Conservation (phyloP, 2,329 filamentous ascomycete genomes). For the Diaporthe aspalathi region DNA sequence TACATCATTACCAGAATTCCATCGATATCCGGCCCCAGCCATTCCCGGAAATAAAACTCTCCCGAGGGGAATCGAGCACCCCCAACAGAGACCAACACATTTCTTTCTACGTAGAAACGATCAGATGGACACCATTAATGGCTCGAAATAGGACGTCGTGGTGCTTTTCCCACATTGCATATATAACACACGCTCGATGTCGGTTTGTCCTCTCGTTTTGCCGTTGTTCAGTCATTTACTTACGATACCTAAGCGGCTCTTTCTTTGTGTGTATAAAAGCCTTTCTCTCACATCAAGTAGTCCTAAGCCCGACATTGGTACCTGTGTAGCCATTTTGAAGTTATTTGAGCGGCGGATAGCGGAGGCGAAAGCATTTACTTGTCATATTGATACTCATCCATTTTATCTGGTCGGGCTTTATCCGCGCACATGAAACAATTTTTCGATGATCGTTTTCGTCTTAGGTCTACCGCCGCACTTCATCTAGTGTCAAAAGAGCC, state of each 20-base stretch:
- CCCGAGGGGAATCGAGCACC: neutral
- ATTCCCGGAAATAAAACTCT: neutral
- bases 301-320: neutral
- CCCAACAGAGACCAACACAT: neutral
- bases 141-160: neutral
- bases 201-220: neutral
- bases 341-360: neutral
- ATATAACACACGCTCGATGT: neutral
- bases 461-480: no score
- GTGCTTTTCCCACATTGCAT: neutral
- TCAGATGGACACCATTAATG: neutral
- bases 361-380: neutral
- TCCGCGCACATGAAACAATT: no score
- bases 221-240: neutral
- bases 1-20: neutral
- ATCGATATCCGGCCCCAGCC: neutral
- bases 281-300: neutral
- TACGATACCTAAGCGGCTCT: neutral
- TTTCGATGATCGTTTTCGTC: no score
- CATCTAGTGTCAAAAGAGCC: no score
- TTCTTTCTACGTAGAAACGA: neutral
- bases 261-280: neutral
- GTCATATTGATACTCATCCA: no score
- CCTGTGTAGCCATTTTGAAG: no score
- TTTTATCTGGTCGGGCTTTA: neutral